A percentile compares a stretch with the other conserved stretches of the same genome.
phyloP scores from a whole-genome alignment of 192 early-diverging fungal species.

The Haplosporangium gracile region DNA sequence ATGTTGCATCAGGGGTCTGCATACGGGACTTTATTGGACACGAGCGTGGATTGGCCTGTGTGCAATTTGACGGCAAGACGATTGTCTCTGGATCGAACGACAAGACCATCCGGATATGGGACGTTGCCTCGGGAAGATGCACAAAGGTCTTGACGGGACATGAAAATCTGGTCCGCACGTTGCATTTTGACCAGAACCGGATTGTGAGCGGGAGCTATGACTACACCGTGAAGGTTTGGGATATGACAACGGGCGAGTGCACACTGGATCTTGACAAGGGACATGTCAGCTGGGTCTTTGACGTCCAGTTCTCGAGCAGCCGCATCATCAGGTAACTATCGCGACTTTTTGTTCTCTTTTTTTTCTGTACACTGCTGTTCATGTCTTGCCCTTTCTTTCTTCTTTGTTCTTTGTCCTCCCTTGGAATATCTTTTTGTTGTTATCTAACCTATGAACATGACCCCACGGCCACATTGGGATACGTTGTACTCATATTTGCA shows the following conservation, averaged over 20 bases:
- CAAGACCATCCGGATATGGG: slow-evolving; percentile 87
- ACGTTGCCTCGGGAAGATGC: slow-evolving; percentile 78
- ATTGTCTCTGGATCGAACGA: slow-evolving; percentile 88
- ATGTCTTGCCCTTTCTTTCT: neutral
- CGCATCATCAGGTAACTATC: slow-evolving; percentile 78
- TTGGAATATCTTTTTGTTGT: neutral
- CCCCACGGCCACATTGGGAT: neutral
- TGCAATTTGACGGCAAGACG: slow-evolving; percentile 83
- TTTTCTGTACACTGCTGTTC: neutral
- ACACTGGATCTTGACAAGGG: slow-evolving; percentile 79
- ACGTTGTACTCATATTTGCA: neutral
- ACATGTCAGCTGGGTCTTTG: slow-evolving; percentile 97
- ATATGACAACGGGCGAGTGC: slow-evolving; percentile 82
- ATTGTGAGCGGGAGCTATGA: slow-evolving; percentile 95
- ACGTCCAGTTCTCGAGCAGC: slow-evolving; percentile 86
- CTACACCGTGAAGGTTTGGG: slow-evolving; percentile 95
- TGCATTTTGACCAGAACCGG: slow-evolving; percentile 84
- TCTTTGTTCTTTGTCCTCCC: neutral
- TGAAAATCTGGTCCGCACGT: slow-evolving; percentile 84
- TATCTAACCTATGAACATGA: neutral
- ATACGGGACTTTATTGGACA: slow-evolving; percentile 86
- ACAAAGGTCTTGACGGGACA: slow-evolving; percentile 73
- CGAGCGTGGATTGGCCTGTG: slow-evolving; percentile 84
- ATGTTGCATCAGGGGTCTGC: slow-evolving; percentile 72
- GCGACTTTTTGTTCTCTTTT: neutral